Evolutionary conservation across 1,284 basidiomycete species (phyloP).

Genomic region (Inonotus hispidus): DNA sequence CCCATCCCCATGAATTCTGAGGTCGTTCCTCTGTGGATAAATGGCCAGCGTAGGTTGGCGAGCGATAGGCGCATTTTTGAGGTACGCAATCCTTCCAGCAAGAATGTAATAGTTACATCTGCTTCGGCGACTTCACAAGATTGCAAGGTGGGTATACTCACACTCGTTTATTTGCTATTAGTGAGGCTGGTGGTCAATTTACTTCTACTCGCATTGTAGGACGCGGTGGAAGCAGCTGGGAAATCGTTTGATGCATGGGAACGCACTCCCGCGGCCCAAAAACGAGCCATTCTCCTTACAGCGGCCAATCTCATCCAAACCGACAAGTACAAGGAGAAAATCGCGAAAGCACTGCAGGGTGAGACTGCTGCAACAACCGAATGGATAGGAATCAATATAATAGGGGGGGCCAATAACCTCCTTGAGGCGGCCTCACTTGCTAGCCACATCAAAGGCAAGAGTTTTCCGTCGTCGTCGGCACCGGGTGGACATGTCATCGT

Average conservation of each 20-base stretch:
- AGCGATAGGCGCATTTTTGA: constrained; percentile 38
- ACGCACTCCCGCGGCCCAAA: constrained; percentile 30
- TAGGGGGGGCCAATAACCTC: constrained; percentile 8
- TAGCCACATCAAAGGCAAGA: constrained; percentile 28
- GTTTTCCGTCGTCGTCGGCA: constrained; percentile 25
- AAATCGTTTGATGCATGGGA: constrained; percentile 49
- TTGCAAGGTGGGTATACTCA: constrained; percentile 27
- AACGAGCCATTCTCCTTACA: constrained; percentile 41
- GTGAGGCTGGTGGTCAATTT: neutral
- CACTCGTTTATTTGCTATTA: neutral
- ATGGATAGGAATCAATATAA: constrained; percentile 24
- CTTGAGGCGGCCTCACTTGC: constrained; percentile 22
- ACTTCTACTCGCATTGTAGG: constrained; percentile 14
- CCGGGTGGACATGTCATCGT: constrained; percentile 30
- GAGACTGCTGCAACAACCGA: constrained; percentile 36
- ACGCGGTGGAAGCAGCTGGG: constrained; percentile 42
- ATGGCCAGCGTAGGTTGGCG: constrained; percentile 32
- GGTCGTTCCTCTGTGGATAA: constrained; percentile 26
- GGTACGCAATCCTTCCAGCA: constrained; percentile 39
- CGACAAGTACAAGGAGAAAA: constrained; percentile 36
- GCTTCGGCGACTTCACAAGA: constrained; percentile 43
- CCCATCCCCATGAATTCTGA: constrained; percentile 4
- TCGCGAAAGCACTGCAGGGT: constrained; percentile 30
- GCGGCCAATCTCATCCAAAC: constrained; percentile 40
- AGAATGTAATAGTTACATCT: constrained; percentile 36